phyloP scores from a whole-genome alignment of 345 rosid genomes.

The Euphorbia peplus region DNA sequence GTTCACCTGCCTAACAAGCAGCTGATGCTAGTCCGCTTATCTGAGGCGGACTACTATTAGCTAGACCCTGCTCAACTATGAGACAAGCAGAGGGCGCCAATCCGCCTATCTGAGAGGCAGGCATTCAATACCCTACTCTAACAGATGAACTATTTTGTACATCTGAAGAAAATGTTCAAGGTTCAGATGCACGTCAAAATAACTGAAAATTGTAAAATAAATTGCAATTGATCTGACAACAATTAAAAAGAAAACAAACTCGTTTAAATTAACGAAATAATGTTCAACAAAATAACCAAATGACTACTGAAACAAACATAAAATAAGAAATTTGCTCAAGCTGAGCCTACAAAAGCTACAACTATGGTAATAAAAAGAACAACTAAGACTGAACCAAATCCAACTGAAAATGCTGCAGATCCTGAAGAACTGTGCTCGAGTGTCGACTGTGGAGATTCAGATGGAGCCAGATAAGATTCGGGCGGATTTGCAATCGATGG shows the following conservation, averaged over 20 bases:
- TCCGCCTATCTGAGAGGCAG: too few species aligned
- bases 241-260: neutral
- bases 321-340: neutral
- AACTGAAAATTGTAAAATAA: too few species aligned
- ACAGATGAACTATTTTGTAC: too few species aligned
- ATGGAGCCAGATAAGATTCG: slow-evolving; percentile 23
- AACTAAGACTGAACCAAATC: slow-evolving; percentile 9
- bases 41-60: too few species aligned
- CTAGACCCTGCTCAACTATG: too few species aligned
- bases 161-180: too few species aligned
- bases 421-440: slow-evolving; percentile 34
- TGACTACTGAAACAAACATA: neutral
- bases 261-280: neutral
- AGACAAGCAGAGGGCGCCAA: too few species aligned
- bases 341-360: slow-evolving; percentile 15
- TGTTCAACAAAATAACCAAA: neutral
- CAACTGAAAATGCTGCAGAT: slow-evolving; percentile 4
- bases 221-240: too few species aligned
- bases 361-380: slow-evolving; percentile 17
- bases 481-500: slow-evolving; percentile 35
- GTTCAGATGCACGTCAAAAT: too few species aligned
- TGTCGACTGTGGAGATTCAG: slow-evolving; percentile 26
- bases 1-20: too few species aligned
- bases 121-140: too few species aligned
- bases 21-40: too few species aligned